phyloP scores from a whole-genome alignment of 139 green algal species.

The Tetratostichococcus sp. region DNA sequence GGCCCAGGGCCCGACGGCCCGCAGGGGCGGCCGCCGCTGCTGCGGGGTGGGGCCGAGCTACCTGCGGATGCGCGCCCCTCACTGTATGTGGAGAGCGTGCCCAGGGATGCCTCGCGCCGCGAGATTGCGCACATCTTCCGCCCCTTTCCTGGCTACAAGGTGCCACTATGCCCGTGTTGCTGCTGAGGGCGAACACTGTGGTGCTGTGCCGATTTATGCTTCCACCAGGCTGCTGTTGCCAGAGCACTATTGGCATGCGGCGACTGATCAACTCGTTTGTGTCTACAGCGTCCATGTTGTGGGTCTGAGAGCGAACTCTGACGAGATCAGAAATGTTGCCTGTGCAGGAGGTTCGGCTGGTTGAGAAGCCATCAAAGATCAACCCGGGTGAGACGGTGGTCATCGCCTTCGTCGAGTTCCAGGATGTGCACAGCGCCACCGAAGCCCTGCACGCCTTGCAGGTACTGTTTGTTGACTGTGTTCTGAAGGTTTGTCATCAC shows the following conservation, averaged over 20 bases:
- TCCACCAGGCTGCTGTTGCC: no score
- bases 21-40: no score
- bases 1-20: no score
- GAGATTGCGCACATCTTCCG: conserved; percentile 72
- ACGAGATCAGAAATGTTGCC: no score
- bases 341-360: background rate
- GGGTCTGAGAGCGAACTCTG: no score
- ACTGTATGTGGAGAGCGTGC: conserved; percentile 55
- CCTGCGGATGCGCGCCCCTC: conserved; percentile 42
- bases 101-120: conserved; percentile 42
- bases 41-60: background rate
- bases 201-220: no score
- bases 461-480: no score
- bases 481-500: no score
- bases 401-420: background rate
- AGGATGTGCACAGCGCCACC: background rate
- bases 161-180: conserved; percentile 11
- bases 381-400: background rate
- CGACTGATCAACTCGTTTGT: no score
- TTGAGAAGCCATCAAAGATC: background rate
- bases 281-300: no score
- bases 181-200: no score
- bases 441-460: background rate
- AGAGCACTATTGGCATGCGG: no score
- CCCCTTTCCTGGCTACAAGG: conserved; percentile 55